These are phyloP conservation scores for Buxus sempervirens DNA, from an alignment of 164 flowering plant genomes.

Conservation along the genomic window DNA sequence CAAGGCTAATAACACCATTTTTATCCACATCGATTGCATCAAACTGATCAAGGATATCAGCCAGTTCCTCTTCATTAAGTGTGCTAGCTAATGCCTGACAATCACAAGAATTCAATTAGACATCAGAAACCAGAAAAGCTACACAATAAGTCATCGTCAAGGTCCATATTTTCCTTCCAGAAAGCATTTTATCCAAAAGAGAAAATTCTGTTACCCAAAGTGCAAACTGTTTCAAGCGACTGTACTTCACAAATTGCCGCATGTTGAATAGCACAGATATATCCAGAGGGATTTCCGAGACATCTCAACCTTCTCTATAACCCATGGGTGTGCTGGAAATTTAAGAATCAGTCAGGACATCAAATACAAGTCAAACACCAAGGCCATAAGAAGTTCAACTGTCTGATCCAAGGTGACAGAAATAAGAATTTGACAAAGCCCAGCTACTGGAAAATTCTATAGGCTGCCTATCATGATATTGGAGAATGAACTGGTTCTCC, in stretches of 20 bases:
- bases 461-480: no score
- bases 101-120: background rate
- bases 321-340: constrained; percentile 94
- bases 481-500: no score
- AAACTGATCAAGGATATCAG: constrained; percentile 86
- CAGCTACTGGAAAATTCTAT: no score
- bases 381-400: background rate
- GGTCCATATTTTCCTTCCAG: background rate
- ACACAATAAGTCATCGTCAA: background rate
- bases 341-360: background rate
- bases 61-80: constrained; percentile 75
- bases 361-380: background rate
- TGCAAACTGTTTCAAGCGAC: constrained; percentile 95
- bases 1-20: constrained; percentile 91
- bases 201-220: constrained; percentile 56
- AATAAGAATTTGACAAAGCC: no score
- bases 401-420: background rate
- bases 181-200: constrained; percentile 1
- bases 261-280: constrained; percentile 87
- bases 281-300: constrained; percentile 93
- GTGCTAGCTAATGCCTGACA: constrained; percentile 90
- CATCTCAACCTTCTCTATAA: constrained; percentile 97
- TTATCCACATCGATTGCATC: constrained; percentile 95
- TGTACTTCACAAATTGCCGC: constrained; percentile 91
- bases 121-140: background rate